These are phyloP conservation scores for Trichomonas vaginalis DNA, from an alignment of 208 protist species.

Conservation along the genomic window DNA sequence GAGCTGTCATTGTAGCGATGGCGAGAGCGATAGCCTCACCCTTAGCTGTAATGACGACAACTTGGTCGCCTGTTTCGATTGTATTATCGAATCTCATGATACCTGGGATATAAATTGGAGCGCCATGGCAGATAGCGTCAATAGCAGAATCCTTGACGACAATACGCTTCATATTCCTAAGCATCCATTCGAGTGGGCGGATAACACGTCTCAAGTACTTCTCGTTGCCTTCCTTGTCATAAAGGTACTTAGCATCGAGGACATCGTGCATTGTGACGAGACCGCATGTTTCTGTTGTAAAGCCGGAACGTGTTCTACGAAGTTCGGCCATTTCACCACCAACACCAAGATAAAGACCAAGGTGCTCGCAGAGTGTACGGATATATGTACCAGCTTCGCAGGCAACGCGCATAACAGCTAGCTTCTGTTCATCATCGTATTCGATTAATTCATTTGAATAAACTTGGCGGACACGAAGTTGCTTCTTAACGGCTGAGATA, in stretches of 20 bases:
- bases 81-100: slow-evolving; percentile 79
- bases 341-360: slow-evolving; percentile 89
- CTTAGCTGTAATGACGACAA: slow-evolving; percentile 98
- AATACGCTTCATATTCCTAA: slow-evolving; percentile 88
- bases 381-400: slow-evolving; percentile 99
- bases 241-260: slow-evolving; percentile 90
- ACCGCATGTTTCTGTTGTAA: slow-evolving; percentile 64
- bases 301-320: slow-evolving; percentile 82
- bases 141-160: slow-evolving; percentile 91
- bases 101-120: slow-evolving; percentile 96
- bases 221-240: slow-evolving; percentile 82
- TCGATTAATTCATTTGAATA: slow-evolving; percentile 93
- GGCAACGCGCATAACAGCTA: slow-evolving; percentile 87
- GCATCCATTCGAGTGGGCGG: slow-evolving; percentile 85
- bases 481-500: slow-evolving; percentile 88
- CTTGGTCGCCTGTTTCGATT: slow-evolving; percentile 81
- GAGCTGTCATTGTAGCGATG: slow-evolving; percentile 91
- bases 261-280: slow-evolving; percentile 98
- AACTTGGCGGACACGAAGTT: slow-evolving; percentile 94
- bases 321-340: slow-evolving; percentile 95
- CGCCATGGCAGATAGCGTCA: slow-evolving; percentile 50
- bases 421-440: slow-evolving; percentile 79
- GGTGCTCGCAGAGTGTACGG: slow-evolving; percentile 96
- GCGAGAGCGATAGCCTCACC: slow-evolving; percentile 93
- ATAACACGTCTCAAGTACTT: slow-evolving; percentile 82